phyloP scores from a whole-genome alignment of 2,329 filamentous ascomycete species.

The Curvularia sp. region DNA sequence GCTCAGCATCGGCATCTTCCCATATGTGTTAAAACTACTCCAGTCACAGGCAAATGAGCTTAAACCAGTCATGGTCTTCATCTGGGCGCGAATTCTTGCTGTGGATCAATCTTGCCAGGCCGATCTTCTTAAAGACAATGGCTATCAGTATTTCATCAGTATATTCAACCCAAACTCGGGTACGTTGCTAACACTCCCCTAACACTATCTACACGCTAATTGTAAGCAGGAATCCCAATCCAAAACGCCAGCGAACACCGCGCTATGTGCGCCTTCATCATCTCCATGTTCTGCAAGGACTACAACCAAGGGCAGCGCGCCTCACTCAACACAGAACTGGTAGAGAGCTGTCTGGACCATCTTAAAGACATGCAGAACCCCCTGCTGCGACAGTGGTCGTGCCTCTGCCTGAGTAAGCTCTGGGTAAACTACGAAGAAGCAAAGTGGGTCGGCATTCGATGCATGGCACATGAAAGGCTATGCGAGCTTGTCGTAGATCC shows the following conservation, averaged over 20 bases:
- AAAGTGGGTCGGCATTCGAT: constrained; percentile 93
- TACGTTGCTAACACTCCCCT: constrained; percentile 9
- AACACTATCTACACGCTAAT: constrained; percentile 14
- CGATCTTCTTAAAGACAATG: constrained; percentile 94
- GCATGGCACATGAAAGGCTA: constrained; percentile 81
- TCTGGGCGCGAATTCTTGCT: constrained; percentile 94
- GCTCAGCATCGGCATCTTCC: constrained; percentile 96
- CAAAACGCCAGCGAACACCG: constrained; percentile 92
- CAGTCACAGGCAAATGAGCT: constrained; percentile 94
- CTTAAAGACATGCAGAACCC: constrained; percentile 86
- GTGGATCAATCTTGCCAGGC: constrained; percentile 93
- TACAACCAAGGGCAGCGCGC: constrained; percentile 92
- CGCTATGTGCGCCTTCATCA: constrained; percentile 98
- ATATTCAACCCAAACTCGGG: constrained; percentile 84
- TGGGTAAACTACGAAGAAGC: constrained; percentile 91
- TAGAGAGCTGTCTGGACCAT: constrained; percentile 85
- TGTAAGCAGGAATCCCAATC: constrained; percentile 70
- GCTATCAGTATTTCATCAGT: constrained; percentile 94
- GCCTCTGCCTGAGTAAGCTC: constrained; percentile 91
- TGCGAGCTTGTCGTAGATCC: constrained; percentile 82
- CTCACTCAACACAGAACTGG: constrained; percentile 87
- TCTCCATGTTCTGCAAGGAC: constrained; percentile 95
- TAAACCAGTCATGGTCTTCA: constrained; percentile 99
- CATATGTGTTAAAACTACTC: constrained; percentile 95
- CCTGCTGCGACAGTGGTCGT: constrained; percentile 91